phyloP scores from a whole-genome alignment of 306 rosid species.

The Rosa persica region DNA sequence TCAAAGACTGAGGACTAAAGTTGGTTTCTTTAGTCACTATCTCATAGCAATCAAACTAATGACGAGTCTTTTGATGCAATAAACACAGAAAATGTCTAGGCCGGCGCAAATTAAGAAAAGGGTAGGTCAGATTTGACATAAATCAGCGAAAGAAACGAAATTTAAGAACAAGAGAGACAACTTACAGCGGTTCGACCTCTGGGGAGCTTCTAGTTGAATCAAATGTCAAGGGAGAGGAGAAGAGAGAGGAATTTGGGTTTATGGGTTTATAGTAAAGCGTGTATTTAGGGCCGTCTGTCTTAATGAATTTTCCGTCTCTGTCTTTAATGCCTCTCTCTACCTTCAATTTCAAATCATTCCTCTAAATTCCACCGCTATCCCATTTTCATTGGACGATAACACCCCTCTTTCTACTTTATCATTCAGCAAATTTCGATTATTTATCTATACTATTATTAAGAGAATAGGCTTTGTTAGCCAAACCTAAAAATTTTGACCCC shows the following conservation, averaged over 20 bases:
- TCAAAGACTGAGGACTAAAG: not conserved
- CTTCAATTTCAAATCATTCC: no score
- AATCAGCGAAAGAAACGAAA: not conserved
- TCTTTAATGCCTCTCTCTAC: no score
- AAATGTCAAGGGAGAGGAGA: no score
- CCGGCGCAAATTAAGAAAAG: slow-evolving; percentile 1
- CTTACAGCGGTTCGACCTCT: not conserved
- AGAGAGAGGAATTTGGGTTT: not conserved
- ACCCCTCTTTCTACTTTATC: no score
- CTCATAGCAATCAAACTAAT: not conserved
- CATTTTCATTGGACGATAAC: no score
- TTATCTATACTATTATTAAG: no score
- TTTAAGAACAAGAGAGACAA: not conserved
- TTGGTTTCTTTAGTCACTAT: not conserved
- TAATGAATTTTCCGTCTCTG: not conserved
- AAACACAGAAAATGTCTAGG: not conserved
- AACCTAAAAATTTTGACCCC: no score
- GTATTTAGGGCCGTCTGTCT: not conserved
- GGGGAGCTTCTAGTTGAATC: not conserved
- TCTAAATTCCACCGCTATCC: no score
- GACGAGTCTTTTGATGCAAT: not conserved
- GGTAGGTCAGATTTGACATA: not conserved
- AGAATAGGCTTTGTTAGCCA: no score
- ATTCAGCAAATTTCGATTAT: no score
- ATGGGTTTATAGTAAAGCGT: not conserved